Base-by-base conservation (phyloP, 306 rosid species). In the Medicago ruthenica region DNA sequence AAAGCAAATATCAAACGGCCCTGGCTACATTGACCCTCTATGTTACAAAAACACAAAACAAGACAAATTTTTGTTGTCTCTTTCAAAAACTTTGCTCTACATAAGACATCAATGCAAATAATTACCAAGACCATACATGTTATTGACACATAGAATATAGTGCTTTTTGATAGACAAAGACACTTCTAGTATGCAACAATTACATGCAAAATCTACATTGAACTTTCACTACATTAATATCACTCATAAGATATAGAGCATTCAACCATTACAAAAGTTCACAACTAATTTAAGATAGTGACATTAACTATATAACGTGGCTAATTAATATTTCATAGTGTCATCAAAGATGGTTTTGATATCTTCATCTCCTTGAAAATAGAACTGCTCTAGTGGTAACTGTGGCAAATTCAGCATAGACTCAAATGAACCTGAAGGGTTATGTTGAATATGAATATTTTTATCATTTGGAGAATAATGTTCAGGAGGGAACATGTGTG, bases 321-420 rank as follows among this genome's bases (percentile, higher is more conserved):
- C 87, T 79, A n/a, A 18, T 18, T 55, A 86, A 71, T 89, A 73
- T 44, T 72, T 79, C 72, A 76, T 70, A 48, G 20, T 67, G 8
- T 63, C 78, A 45, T 83, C 83, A 61, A 84, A 68, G 13, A 70
- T 65, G 40, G 1, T 20, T 11, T 37, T 39, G 66, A 3, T 9
- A 22, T 62, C 41, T 6, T 71, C 79, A 57, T 76, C 86, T 55
- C 74, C 75, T 68, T 83, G 84, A 69, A 82, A 77, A 80, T 34
- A 77, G 17, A 72, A 74, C 36, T 84, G 74, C 15, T 75, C 67
- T 2, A 66, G 39, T 17, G 77, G 71, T 7, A 39, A 41, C 58
- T 40, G 77, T 9, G 76, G 70, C 2, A 75, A 79, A 45, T n/a
- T 79, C 24, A 73, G 84, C 61, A 48, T 55, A 5, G 67, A 61